phyloP scores from a whole-genome alignment of 129 eudicot species.

The Lactuca saligna region DNA sequence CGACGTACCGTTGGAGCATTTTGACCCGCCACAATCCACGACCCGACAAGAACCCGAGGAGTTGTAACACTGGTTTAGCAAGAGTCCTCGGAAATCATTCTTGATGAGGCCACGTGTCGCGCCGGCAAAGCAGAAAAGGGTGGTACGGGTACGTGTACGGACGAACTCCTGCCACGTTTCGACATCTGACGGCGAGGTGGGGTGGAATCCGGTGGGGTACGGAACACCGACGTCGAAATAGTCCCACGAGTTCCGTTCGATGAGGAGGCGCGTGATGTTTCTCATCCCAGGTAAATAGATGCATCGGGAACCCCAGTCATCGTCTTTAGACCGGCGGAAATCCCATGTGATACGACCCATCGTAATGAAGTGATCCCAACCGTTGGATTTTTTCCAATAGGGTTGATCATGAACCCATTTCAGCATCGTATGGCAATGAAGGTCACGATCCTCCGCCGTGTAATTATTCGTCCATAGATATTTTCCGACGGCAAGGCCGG shows the following conservation, averaged over 20 bases:
- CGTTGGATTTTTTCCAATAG: constrained; percentile 54
- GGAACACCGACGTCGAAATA: constrained; percentile 92
- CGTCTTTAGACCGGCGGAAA: constrained; percentile 62
- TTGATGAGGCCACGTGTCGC: constrained; percentile 80
- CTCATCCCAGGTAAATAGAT: constrained; percentile 69
- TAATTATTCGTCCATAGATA: constrained; percentile 51
- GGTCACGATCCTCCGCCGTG: constrained; percentile 57
- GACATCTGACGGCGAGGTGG: constrained; percentile 52
- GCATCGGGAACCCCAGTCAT: constrained; percentile 85
- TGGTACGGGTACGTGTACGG: constrained; percentile 44
- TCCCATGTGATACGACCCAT: constrained; percentile 98
- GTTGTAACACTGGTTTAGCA: constrained; percentile 60
- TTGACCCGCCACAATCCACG: constrained; percentile 74
- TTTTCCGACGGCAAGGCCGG: constrained; percentile 84
- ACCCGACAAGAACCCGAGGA: constrained; percentile 66
- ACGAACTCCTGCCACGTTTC: constrained; percentile 69
- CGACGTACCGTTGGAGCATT: constrained; percentile 68
- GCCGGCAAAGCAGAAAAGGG: constrained; percentile 77
- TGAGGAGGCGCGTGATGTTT: constrained; percentile 77
- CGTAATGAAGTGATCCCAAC: constrained; percentile 83
- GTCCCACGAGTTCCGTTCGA: constrained; percentile 92
- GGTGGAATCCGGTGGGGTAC: constrained; percentile 98
- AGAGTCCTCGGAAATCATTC: constrained; percentile 69
- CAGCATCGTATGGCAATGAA: constrained; percentile 60
- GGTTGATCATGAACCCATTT: constrained; percentile 59